Base-by-base conservation (phyloP, 495 filamentous ascomycete species). In the Tuber brumale region DNA sequence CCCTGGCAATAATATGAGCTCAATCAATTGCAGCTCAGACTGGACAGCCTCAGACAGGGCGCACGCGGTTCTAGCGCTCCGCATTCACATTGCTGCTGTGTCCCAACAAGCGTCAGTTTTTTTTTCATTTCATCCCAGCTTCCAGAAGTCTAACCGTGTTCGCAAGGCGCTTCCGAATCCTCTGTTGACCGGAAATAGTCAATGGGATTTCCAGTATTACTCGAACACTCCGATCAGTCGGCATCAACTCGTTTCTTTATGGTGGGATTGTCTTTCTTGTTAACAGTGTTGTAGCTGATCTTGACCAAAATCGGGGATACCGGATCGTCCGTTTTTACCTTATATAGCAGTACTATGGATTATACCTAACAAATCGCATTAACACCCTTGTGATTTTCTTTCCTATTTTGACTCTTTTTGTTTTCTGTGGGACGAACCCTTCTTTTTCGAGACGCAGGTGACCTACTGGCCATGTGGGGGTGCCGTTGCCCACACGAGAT, bases 41-140 rank as follows among this genome's bases (percentile, higher is more conserved):
- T 18, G 57, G 27, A 35, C 57, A 66, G 57, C 57, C 57, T 66
- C 57, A 35, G 27, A 18, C n/a, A 39, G 21, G 45, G 70, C 72
- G 70, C 70, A 72, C 70, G 78, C 78, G 78, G 78, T 76, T 80
- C 78, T 72, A 69, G 78, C 76, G 78, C 76, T 72, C 78, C 61
- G 70, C 51, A 80, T 79, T 48, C 48, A 27, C 57, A 66, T 66
- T 18, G 71, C 43, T 75, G 70, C 70, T 76, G 70, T 76, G 71
- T 77, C 51, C 72, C 73, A 73, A 74, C 44, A 21, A 72, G 57
- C 57, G 31, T 31, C 57, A 5, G 1, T 18, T 66, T 35, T 66
- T 3, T 14, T 18, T 18, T 75, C 72, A 78, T 79, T 73, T 75
- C 76, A 71, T 80, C 78, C 76, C 73, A 76, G 78, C 70, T 72